Conservation (phyloP, 805 yeast species). For the Schwanniomyces occidentalis region DNA sequence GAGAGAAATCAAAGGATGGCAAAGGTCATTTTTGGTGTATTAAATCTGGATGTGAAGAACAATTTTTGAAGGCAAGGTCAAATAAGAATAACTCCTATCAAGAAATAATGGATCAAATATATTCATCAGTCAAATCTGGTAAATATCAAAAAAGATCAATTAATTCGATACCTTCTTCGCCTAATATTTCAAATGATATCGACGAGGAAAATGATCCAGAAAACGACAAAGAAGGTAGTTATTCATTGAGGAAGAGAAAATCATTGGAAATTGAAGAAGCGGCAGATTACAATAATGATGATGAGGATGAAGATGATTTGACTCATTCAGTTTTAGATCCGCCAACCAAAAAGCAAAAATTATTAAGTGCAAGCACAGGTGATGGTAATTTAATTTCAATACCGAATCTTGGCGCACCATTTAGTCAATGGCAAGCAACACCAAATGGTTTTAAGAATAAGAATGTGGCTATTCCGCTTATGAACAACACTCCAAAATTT, state of each 20-base stretch:
- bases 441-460: conserved; percentile 7
- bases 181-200: conserved; percentile 17
- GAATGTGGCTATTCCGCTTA: neutral
- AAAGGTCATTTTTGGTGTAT: conserved; percentile 95
- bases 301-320: conserved; percentile 17
- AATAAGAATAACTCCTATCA: conserved; percentile 45
- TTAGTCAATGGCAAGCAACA: conserved; percentile 8
- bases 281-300: conserved; percentile 13
- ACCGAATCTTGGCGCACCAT: conserved; percentile 12
- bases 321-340: conserved; percentile 12
- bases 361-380: neutral
- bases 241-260: conserved; percentile 8
- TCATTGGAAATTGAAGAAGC: conserved; percentile 12
- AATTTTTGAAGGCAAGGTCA: conserved; percentile 66
- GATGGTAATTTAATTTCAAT: conserved; percentile 8
- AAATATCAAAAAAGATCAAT: conserved; percentile 14
- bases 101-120: conserved; percentile 44
- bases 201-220: conserved; percentile 12
- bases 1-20: conserved; percentile 87
- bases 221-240: conserved; percentile 4
- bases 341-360: conserved; percentile 15
- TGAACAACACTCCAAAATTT: conserved; percentile 19
- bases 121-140: conserved; percentile 9
- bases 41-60: conserved; percentile 77
- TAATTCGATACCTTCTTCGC: conserved; percentile 33